Evolutionary conservation across 2,329 filamentous ascomycete species (phyloP), one percentile per base, ranked within the genome.

Genomic region (Sporothrix euskadiensis): DNA sequence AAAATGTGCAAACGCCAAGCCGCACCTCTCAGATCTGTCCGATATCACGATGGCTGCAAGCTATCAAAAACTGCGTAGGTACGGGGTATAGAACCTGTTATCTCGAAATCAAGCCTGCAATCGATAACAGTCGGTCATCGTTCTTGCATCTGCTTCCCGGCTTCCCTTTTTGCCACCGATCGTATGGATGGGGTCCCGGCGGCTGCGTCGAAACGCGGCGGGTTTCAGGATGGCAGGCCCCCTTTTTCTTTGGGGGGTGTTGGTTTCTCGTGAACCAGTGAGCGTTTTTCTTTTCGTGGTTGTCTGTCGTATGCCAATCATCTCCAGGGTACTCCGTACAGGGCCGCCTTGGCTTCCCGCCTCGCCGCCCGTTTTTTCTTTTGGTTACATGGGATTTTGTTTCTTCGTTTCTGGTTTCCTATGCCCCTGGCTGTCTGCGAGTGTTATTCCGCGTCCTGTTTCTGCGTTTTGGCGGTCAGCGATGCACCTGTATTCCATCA

Each of bases 171-270:
- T 69, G 47, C 65, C 44, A 54, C 65, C 65, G 44, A 41, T 71
- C 56, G n/a, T 63, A 19, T 41, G n/a, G 54, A 63, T 71, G n/a
- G 44, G 41, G 57, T 71, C 44, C 70, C 70, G 56, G 70, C 57
- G 70, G 49, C 49, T 61, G 49, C 59, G 61, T 68, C 70, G 73
- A 74, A 74, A 74, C 73, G 59, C 71, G 71, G 57, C 35, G 39
- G 66, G 73, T 74, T 74, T 74, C 73, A 72, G 63, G 39, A 59
- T 69, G 49, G 61, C 69, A 47, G 26, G 44, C 30, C 26, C 39
- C n/a, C 22, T 59, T 59, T 6, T 22, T n/a, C 8, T 59, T 57
- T 19, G 32, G 52, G 22, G 61, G n/a, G 32, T 63, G n/a, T 44
- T 14, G 22, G 22, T 30, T 30, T 30, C 61, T 65, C 12, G 61